Evolutionary conservation across 306 rosid species (phyloP), one percentile per base, ranked within the genome.

Genomic region (Trifolium dubium): DNA sequence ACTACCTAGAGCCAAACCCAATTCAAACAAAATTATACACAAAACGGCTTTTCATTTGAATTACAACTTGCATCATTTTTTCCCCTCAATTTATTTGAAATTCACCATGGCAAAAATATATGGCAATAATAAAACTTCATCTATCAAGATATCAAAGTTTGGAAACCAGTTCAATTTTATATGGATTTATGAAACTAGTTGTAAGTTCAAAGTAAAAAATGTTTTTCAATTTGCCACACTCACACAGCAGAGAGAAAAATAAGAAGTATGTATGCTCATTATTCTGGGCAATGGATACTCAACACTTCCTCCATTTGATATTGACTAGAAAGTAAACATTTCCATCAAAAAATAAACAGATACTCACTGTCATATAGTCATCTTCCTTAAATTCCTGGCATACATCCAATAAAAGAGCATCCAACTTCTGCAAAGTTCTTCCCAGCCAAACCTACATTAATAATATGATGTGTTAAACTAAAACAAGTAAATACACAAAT

Each of bases 341-440:
- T 41, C 51, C 43, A 50, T 70, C 10, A 77, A 75, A 81, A 81
- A 82, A 63, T 32, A 54, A 64, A 72, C 31, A 58, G 32, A 74
- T 19, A 88, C 98, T 87, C 83, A 92, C 99, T 13, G 88, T 92
- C 81, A 90, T 74, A 80, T 92, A 95, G 79, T 88, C 76, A 77
- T 92, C 93, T 85, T 92, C 87, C 77, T 85, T 90, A 82, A 95
- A 95, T 80, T 95, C 92, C 86, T 92, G 98, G 81, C 99, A 95
- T 55, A 95, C 96, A 49, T 89, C 93, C 85, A 95, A 80, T 89
- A 95, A 85, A 76, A 95, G 91, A 15, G 96, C 91, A 87, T 95
- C 99, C 87, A 95, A 74, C 87, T 87, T 95, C 71, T 87, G 98
- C 65, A 95, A 96, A 29, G 98, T 87, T 87, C 84, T 87, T 77